Evolutionary conservation across 306 rosid species (phyloP).

Genomic region (Macrotyloma uniflorum): DNA sequence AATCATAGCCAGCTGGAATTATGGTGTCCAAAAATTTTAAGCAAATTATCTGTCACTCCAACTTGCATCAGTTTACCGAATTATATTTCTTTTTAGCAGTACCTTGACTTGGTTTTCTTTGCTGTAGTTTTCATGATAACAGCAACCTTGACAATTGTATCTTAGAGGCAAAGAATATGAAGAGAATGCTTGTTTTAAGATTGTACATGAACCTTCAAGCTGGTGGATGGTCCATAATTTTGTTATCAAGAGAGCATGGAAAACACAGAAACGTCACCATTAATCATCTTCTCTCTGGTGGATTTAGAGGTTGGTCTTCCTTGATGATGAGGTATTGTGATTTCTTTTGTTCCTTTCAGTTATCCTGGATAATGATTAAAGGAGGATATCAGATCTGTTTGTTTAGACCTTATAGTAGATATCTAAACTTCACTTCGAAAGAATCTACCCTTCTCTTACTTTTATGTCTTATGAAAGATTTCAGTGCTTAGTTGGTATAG

Average conservation of each 20-base stretch:
- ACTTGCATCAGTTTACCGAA: slow-evolving; percentile 23
- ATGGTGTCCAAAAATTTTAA: not conserved
- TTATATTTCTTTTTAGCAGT: slow-evolving; percentile 4
- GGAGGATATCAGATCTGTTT: slow-evolving; percentile 18
- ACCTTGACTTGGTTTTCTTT: slow-evolving; percentile 23
- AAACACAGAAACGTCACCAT: slow-evolving; percentile 53
- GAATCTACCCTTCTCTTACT: not conserved
- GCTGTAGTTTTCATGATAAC: slow-evolving; percentile 41
- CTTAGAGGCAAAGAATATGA: slow-evolving; percentile 58
- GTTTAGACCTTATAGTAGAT: slow-evolving; percentile 11
- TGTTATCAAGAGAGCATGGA: slow-evolving; percentile 65
- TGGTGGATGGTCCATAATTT: slow-evolving; percentile 75
- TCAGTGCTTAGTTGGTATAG: not conserved
- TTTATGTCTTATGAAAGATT: not conserved
- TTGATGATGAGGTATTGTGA: slow-evolving; percentile 74
- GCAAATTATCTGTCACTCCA: not conserved
- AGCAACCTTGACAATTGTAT: slow-evolving; percentile 50
- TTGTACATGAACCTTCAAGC: slow-evolving; percentile 60
- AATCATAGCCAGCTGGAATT: slow-evolving; percentile 16
- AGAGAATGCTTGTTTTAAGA: slow-evolving; percentile 52
- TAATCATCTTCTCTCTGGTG: slow-evolving; percentile 58
- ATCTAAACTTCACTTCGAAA: not conserved
- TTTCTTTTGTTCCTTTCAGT: not conserved
- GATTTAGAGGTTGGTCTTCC: slow-evolving; percentile 67
- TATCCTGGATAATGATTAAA: not conserved